These are phyloP conservation scores for Vanrija humicola DNA, from an alignment of 1,284 basidiomycete species.

Conservation along the genomic window DNA sequence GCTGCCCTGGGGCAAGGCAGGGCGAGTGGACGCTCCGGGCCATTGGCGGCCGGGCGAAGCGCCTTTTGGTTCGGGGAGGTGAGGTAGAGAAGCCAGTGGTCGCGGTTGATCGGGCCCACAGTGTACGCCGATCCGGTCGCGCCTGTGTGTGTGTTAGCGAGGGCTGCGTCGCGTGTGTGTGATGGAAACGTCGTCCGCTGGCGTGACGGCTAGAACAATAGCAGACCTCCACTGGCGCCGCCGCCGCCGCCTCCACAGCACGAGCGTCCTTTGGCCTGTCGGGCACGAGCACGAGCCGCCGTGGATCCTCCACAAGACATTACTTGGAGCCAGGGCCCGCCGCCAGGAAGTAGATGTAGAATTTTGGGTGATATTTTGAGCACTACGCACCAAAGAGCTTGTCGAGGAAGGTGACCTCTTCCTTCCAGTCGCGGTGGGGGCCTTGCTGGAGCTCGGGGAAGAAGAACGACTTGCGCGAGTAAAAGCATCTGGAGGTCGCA, in stretches of 20 bases:
- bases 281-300: neutral
- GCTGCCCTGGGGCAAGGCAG: constrained; percentile 21
- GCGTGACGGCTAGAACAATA: neutral
- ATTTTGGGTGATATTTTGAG: neutral
- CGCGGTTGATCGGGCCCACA: constrained; percentile 95
- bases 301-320: neutral
- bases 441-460: constrained; percentile 94
- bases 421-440: constrained; percentile 90
- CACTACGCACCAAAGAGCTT: constrained; percentile 55
- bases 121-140: constrained; percentile 86
- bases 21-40: constrained; percentile 6
- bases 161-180: neutral
- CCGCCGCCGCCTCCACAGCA: no score
- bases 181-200: no score
- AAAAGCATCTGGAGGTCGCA: constrained; percentile 61
- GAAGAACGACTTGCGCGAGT: constrained; percentile 98
- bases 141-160: constrained; percentile 26
- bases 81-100: constrained; percentile 97
- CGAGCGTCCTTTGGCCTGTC: no score
- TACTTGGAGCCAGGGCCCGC: neutral
- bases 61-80: constrained; percentile 56
- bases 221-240: no score
- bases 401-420: constrained; percentile 89
- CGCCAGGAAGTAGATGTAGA: neutral
- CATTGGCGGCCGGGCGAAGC: neutral